Conservation (phyloP, 306 rosid species). For the Cicer bijugum region DNA sequence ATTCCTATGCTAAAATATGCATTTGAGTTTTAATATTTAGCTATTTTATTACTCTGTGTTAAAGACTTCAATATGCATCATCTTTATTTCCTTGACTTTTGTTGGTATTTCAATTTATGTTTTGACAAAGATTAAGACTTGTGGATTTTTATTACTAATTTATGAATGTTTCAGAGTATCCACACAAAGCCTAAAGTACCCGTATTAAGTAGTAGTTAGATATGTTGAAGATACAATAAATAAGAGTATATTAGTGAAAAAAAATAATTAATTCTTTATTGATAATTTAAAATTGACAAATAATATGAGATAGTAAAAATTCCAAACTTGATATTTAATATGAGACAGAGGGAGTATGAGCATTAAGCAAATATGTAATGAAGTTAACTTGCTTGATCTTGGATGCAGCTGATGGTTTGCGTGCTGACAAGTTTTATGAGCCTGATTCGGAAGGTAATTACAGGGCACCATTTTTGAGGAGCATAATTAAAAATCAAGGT, state of each 20-base stretch:
- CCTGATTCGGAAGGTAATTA: conserved; percentile 67
- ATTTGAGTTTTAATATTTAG: no score
- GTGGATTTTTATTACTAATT: no score
- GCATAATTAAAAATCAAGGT: conserved; percentile 65
- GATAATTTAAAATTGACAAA: neutral
- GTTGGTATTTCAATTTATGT: no score
- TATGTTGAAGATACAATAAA: neutral
- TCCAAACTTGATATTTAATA: neutral
- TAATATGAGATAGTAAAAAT: neutral
- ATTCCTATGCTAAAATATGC: no score
- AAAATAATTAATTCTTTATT: neutral
- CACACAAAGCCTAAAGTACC: no score
- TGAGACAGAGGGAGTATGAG: neutral
- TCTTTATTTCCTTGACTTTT: no score
- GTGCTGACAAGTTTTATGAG: conserved; percentile 91
- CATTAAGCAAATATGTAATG: neutral
- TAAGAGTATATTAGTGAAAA: neutral
- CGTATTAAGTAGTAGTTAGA: neutral
- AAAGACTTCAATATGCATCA: no score
- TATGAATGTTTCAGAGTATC: no score
- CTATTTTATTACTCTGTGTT: no score
- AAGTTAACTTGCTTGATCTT: neutral
- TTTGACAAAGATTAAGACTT: no score
- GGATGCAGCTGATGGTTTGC: conserved; percentile 84
- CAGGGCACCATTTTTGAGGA: conserved; percentile 82